Base-by-base conservation (phyloP, 2,329 filamentous ascomycete genomes). In the Cryphonectria carpinicola region DNA sequence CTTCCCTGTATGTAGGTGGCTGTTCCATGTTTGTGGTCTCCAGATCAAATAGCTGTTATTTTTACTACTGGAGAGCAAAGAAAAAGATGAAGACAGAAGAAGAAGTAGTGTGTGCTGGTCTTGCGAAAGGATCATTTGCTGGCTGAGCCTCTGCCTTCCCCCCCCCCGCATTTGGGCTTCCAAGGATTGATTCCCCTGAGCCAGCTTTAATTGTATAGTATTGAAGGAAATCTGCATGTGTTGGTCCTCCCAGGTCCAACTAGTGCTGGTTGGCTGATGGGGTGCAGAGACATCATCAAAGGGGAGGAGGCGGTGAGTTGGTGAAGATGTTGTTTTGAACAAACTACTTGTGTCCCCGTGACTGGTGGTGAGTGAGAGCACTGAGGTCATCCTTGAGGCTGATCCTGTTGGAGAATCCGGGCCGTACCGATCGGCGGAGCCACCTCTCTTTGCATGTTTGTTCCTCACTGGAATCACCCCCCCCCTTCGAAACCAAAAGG, bases 1-100 rank as follows among this genome's bases (percentile, higher is more conserved):
- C 87, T 71, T 88, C 83, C 66, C 82, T 78, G 76, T 89, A 89
- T 0, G 87, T 86, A 1, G 87, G 87, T n/a, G 85, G 82, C 14
- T 75, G 71, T 11, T 80, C 78, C 79, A 65, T 65, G 6, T 11
- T 35, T 52, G 63, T 49, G 28, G n/a, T 8, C 10, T 28, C 5
- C 14, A 10, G n/a, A 10, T 25, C 22, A 54, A 28, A 28, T 13
- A 11, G 11, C n/a, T 25, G 52, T 13, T 25, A n/a, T 13, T 25
- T n/a, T n/a, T 25, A n/a, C 10, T 54, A n/a, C 1, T 54, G n/a
- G n/a, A 25, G 52, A 54, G 4, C 5, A 8, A n/a, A 7, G 11
- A 8, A n/a, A 7, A n/a, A 28, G 52, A 54, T 54, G n/a, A 25
- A 28, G 6, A n/a, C 49, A 35, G 49, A 52, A 43, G 2, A 46